Base-by-base conservation (phyloP, 2,329 filamentous ascomycete species). In the Fusarium sp. region DNA sequence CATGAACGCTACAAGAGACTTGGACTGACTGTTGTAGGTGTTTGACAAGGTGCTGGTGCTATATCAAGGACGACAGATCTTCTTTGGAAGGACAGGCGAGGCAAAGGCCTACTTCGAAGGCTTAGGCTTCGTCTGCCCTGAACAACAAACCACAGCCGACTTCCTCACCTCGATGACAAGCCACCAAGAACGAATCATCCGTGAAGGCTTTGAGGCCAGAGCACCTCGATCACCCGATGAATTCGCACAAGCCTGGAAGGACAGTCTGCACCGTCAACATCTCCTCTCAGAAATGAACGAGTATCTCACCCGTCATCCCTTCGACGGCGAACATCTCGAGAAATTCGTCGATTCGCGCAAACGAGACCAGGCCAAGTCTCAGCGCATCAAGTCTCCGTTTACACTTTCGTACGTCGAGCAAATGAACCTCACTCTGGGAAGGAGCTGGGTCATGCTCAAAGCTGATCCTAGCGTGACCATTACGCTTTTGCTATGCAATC, bases 31-130 rank as follows among this genome's bases (percentile, higher is more conserved):
- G 9, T 15, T 13, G 1, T 10, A 70, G 68, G 77, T 89, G 1
- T 92, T 92, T 66, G 90, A 92, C 78, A 92, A 92, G 75, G 90
- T 89, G 0, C 80, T 91, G 3, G 82, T 93, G 0, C 83, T 92
- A 2, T 90, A 92, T 73, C 87, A 91, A 69, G 91, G 91, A 12
- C 86, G 87, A 52, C 90, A 91, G 68, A 88, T 91, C 56, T 92
- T 75, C 69, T 78, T 78, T 44, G 76, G 76, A 5, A 70, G 64
- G 40, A 74, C 74, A 3, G 46, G 55, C 6, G 62, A 76, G 20
- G 76, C 76, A 13, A 76, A 70, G 41, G 47, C 61, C 12, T 78
- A 78, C 16, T 78, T 78, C 24, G 69, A 75, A 53, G 57, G 64
- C 13, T 64, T 78, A 56, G 91, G 91, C 0, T 93, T 92, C 66